A percentile compares a stretch with the other conserved stretches of the same genome.
These are phyloP conservation scores for Rhododendron griersonianum DNA, from an alignment of 148 eudicot species.

Conservation along the genomic window DNA sequence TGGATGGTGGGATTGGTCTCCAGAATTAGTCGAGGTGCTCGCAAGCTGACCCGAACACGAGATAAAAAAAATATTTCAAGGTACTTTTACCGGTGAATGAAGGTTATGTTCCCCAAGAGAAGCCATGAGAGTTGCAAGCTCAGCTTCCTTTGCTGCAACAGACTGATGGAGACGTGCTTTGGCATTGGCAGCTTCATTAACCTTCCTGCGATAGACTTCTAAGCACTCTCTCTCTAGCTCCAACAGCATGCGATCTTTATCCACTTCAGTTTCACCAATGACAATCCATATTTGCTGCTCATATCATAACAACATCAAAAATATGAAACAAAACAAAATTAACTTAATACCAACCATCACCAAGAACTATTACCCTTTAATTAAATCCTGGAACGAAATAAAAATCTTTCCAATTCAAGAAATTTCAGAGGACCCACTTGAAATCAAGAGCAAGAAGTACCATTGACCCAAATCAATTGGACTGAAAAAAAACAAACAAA, in stretches of 20 bases:
- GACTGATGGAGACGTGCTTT: conserved; percentile 59
- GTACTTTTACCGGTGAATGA: conserved; percentile 42
- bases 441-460: not conserved
- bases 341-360: not conserved
- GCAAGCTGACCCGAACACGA: not conserved
- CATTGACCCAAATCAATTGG: not conserved
- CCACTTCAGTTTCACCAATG: conserved; percentile 60
- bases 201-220: conserved; percentile 56
- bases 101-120: conserved; percentile 50
- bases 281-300: conserved; percentile 67
- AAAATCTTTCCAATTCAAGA: not conserved
- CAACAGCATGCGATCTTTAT: conserved; percentile 55
- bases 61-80: not conserved
- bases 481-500: too few species aligned
- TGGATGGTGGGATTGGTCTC: too few species aligned
- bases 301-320: conserved; percentile 10
- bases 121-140: conserved; percentile 67
- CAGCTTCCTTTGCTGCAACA: conserved; percentile 61
- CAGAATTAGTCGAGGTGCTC: too few species aligned
- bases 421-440: not conserved
- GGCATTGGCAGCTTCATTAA: conserved; percentile 56
- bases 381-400: not conserved
- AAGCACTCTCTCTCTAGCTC: conserved; percentile 64
- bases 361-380: not conserved
- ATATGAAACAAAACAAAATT: conserved; percentile 11